phyloP scores from a whole-genome alignment of 768 basidiomycete genomes.

The Suillus discolor region DNA sequence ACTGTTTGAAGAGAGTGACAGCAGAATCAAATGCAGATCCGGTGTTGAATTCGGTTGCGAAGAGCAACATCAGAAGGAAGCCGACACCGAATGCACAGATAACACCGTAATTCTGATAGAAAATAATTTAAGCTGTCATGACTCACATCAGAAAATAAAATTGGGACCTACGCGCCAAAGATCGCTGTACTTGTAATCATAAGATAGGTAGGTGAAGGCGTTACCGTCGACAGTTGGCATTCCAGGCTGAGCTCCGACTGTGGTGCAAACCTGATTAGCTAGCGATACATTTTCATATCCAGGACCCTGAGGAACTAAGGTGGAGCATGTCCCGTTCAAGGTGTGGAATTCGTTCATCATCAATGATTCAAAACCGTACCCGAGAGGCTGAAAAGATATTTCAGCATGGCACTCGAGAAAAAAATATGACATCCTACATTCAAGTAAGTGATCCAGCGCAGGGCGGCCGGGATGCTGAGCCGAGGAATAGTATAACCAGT shows the following conservation, averaged over 20 bases:
- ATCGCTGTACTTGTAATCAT: slow-evolving; percentile 45
- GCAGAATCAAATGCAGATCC: slow-evolving; percentile 35
- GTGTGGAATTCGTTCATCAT: slow-evolving; percentile 84
- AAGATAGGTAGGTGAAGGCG: slow-evolving; percentile 49
- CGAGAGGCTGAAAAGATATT: slow-evolving; percentile 1
- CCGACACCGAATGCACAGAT: slow-evolving; percentile 61
- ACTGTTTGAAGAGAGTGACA: slow-evolving; percentile 64
- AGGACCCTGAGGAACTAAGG: slow-evolving; percentile 61
- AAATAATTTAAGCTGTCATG: neutral
- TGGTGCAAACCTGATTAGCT: slow-evolving; percentile 76
- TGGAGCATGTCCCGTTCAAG: slow-evolving; percentile 59
- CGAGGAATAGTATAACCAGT: slow-evolving; percentile 62
- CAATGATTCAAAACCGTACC: slow-evolving; percentile 59
- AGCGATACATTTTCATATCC: slow-evolving; percentile 59
- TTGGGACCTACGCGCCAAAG: slow-evolving; percentile 46
- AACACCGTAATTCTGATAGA: slow-evolving; percentile 68
- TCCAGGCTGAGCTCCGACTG: slow-evolving; percentile 66
- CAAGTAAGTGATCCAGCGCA: slow-evolving; percentile 68
- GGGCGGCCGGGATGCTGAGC: slow-evolving; percentile 65
- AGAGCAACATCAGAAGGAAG: slow-evolving; percentile 57
- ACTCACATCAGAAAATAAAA: neutral
- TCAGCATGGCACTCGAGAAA: neutral
- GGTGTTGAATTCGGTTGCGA: slow-evolving; percentile 60
- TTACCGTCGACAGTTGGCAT: slow-evolving; percentile 62
- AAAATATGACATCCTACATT: slow-evolving; percentile 41